Evolutionary conservation across 202 grass and related monocot genomes (phyloP), one percentile per base, ranked within the genome.

Genomic region (Eragrostis tef): DNA sequence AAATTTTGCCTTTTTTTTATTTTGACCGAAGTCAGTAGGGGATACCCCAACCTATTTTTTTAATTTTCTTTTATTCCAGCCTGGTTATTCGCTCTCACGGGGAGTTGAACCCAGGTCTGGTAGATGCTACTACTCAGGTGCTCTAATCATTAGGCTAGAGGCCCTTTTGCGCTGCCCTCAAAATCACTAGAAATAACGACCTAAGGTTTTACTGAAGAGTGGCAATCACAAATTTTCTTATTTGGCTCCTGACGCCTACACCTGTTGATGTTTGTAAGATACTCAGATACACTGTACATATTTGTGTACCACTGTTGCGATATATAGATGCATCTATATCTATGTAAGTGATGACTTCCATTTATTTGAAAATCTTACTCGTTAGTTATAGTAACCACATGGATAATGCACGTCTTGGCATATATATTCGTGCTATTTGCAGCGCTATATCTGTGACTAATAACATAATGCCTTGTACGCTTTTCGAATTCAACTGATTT

Each of bases 331-430:
- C 42, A 71, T 62, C 15, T 39, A 39, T 42, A 76, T 48, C n/a
- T 21, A 63, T 51, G 29, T 52, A 53, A 64, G 44, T 64, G 31
- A 43, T 46, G 67, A 27, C 39, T 31, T 9, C 11, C 46, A 46
- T 43, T 79, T 64, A 53, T 13, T 46, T 79, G 46, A 72, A 24
- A 64, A 34, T 21, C 20, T 81, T 61, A 61, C 56, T 72, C 24
- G 49, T 52, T 43, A 31, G 79, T 56, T 56, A 57, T 73, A 73
- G 21, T 52, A 59, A 71, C 77, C 62, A 83, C n/a, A 22, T 17
- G 43, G 2, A 41, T 64, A 5, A 48, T 36, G 19, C 61, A 52
- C 19, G 0, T 65, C 17, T 29, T 43, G 39, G 39, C 20, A 24
- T 57, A 19, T 22, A 24, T 21, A 16, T 47, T 75, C 29, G 29